These are phyloP conservation scores for Claviceps africana DNA, from an alignment of 2,329 filamentous ascomycete species.

Conservation along the genomic window DNA sequence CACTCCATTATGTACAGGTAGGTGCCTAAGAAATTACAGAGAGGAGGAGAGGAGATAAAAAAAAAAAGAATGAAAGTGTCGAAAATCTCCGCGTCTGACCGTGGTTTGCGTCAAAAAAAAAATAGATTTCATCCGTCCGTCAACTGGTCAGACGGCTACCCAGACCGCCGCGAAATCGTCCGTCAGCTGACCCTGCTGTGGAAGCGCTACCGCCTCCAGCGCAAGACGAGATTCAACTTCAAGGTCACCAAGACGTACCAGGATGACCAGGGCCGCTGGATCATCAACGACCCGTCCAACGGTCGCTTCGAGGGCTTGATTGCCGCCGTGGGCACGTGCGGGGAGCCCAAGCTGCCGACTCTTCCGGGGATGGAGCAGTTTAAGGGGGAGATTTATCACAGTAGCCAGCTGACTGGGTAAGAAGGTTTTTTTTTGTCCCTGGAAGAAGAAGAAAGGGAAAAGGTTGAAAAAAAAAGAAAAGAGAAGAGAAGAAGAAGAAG, in stretches of 20 bases:
- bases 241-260: conserved; percentile 56
- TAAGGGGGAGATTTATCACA: conserved; percentile 60
- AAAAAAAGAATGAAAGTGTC: no score
- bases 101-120: no score
- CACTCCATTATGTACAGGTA: conserved; percentile 70
- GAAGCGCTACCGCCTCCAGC: conserved; percentile 58
- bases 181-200: conserved; percentile 58
- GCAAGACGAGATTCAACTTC: conserved; percentile 58
- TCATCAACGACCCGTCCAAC: conserved; percentile 57
- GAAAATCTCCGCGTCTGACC: neutral
- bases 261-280: conserved; percentile 55
- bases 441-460: no score
- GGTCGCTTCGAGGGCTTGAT: conserved; percentile 70
- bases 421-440: neutral
- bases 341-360: conserved; percentile 58
- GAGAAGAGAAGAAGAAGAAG: no score
- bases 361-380: conserved; percentile 60
- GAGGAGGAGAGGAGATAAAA: no score
- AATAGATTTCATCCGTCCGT: conserved; percentile 60
- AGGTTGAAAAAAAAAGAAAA: no score
- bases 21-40: neutral
- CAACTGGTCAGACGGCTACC: conserved; percentile 62
- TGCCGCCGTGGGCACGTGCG: conserved; percentile 66
- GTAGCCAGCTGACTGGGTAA: conserved; percentile 53
- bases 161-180: conserved; percentile 61